phyloP scores from a whole-genome alignment of 2,329 filamentous ascomycete genomes.

The Lachnellula willkommii region DNA sequence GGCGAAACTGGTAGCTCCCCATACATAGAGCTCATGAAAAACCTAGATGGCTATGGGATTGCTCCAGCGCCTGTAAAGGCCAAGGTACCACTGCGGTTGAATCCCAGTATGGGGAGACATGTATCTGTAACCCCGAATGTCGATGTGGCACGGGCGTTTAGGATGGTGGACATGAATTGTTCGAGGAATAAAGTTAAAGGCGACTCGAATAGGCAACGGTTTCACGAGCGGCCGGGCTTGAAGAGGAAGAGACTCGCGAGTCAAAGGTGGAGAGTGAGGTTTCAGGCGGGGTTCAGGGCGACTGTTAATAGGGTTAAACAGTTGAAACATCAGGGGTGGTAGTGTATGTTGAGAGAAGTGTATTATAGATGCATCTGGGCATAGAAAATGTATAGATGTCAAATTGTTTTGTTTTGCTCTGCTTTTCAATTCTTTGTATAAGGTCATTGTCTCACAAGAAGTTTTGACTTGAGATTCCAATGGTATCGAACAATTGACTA shows the following conservation, averaged over 20 bases:
- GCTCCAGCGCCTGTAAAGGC: no score
- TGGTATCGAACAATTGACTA: no score
- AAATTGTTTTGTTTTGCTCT: not conserved
- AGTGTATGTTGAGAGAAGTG: conserved; percentile 17
- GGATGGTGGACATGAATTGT: conserved; percentile 38
- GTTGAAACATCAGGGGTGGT: conserved; percentile 77
- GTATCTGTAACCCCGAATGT: conserved; percentile 16
- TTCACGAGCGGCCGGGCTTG: conserved; percentile 69
- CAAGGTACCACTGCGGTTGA: conserved; percentile 18
- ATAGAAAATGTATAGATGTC: not conserved
- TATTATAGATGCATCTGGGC: conserved; percentile 14
- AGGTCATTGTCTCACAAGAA: no score
- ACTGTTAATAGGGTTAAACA: conserved; percentile 60
- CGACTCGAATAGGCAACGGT: conserved; percentile 56
- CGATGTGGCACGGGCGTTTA: conserved; percentile 25
- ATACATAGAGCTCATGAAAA: not conserved
- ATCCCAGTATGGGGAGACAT: conserved; percentile 25
- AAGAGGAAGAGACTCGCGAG: conserved; percentile 71
- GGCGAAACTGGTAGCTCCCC: no score
- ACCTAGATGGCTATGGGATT: not conserved
- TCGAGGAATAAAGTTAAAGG: conserved; percentile 51
- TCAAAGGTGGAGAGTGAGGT: conserved; percentile 63
- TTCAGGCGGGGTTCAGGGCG: conserved; percentile 62
- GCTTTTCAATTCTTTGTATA: no score
- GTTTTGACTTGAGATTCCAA: no score